phyloP scores from a whole-genome alignment of 208 protist genomes.

The Crithidia sp. region DNA sequence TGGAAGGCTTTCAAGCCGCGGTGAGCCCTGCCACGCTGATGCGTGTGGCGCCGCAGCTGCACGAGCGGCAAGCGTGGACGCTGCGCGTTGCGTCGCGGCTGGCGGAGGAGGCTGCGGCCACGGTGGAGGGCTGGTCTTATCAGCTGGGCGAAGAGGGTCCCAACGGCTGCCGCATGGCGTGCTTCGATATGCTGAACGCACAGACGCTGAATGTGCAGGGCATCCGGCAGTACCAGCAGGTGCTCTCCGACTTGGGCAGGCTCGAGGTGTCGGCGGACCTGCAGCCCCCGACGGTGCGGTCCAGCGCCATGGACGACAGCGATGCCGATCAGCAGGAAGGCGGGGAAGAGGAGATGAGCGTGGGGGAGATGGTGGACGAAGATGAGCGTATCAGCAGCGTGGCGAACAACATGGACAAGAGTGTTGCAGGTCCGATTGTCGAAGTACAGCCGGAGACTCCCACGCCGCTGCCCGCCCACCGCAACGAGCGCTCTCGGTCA shows the following conservation, averaged over 20 bases:
- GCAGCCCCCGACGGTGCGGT: slow-evolving; percentile 5
- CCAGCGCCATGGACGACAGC: slow-evolving; percentile 3
- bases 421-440: neutral
- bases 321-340: neutral
- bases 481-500: neutral
- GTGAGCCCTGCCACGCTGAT: slow-evolving; percentile 32
- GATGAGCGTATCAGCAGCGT: neutral
- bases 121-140: slow-evolving; percentile 28
- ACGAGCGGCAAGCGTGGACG: slow-evolving; percentile 20
- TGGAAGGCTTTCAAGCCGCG: neutral
- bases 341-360: neutral
- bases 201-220: slow-evolving; percentile 28
- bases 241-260: slow-evolving; percentile 33
- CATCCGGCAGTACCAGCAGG: slow-evolving; percentile 29
- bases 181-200: slow-evolving; percentile 38
- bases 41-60: slow-evolving; percentile 4
- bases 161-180: slow-evolving; percentile 31
- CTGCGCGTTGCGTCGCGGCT: slow-evolving; percentile 8
- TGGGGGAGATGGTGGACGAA: too few species aligned
- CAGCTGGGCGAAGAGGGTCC: slow-evolving; percentile 18
- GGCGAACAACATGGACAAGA: neutral
- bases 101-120: slow-evolving; percentile 16
- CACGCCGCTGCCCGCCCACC: neutral
- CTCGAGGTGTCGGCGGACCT: slow-evolving; percentile 24
- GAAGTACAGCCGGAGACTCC: neutral